Evolutionary conservation across 208 protist genomes (phyloP).

Genomic region (Acanthamoeba lugdunensis): DNA sequence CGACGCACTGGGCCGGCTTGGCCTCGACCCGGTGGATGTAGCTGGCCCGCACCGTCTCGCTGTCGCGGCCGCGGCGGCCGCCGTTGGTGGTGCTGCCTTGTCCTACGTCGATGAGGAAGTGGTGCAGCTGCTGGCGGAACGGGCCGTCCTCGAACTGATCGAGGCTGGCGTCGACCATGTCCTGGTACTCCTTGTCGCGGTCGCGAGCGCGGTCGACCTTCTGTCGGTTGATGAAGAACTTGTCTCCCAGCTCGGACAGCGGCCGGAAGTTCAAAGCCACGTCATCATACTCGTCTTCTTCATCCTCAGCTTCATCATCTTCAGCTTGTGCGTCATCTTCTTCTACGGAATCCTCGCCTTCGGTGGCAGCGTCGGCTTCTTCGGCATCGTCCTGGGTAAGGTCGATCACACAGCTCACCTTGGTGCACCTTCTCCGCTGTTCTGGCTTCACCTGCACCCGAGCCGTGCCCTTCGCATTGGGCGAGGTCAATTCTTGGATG

Average conservation of each 20-base stretch:
- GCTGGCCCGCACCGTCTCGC: neutral
- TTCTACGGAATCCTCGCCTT: neutral
- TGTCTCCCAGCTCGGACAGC: neutral
- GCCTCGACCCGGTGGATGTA: neutral
- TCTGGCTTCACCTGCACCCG: neutral
- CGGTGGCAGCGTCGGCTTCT: neutral
- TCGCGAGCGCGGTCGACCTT: neutral
- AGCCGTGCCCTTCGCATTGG: neutral
- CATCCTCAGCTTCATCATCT: neutral
- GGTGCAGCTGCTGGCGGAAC: neutral
- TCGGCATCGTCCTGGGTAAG: neutral
- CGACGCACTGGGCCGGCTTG: neutral
- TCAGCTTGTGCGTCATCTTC: neutral
- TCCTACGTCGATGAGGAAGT: neutral
- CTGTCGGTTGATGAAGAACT: constrained; percentile 8
- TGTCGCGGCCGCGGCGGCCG: neutral
- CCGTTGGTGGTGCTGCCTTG: neutral
- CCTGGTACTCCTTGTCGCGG: neutral
- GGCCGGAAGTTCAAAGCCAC: constrained; percentile 8
- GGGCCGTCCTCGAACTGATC: neutral
- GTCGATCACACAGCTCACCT: neutral
- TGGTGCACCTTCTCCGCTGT: neutral
- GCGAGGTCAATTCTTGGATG: neutral
- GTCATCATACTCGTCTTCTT: neutral
- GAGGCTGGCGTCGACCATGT: neutral